Base-by-base conservation (phyloP, 106 monocot species). In the Dioscorea zingiberensis region DNA sequence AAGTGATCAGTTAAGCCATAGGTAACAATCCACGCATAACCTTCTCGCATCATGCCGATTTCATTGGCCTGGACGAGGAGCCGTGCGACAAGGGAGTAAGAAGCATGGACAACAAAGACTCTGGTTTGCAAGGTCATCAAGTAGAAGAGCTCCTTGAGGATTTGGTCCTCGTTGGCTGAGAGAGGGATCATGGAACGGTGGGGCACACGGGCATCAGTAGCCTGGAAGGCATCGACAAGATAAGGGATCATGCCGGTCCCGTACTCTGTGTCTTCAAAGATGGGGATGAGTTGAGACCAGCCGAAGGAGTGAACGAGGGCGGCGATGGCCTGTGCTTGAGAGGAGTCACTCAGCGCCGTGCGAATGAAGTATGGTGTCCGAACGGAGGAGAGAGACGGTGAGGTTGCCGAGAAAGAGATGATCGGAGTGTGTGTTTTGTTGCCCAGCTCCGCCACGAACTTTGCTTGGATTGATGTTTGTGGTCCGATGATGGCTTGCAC, bases 21-120 rank as follows among this genome's bases (percentile, higher is more conserved):
- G 1, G 88, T 80, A 9, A 72, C 65, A 28, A 88, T 78, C 93
- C 88, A 93, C 1, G 71, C 87, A 59, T 70, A 88, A 0, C 80
- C 93, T 15, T 77, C 56, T 2, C 10, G 61, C 82, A 93, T 71
- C 88, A 93, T 82, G 3, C 80, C 85, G 0, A 48, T 53, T 11
- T 64, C 58, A 9, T 59, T 71, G 3, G 74, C 87, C 28, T 59
- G 51, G 0, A 2, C 16, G 47, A 92, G 71, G 12, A 92, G 29
- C 14, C 70, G 72, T 15, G 64, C 3, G 7, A 71, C 91, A 19
- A 82, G 25, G 1, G 53, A 1, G 3, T 62, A 27, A 2, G 61
- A 25, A 81, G 79, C 70, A 69, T 92, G 91, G 47, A 92, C 58
- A 0, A 87, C 22, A 58, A 92, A 92, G 25, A 87, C 91, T 38